phyloP scores from a whole-genome alignment of 2,329 filamentous ascomycete species.

The Colletotrichum cereale region DNA sequence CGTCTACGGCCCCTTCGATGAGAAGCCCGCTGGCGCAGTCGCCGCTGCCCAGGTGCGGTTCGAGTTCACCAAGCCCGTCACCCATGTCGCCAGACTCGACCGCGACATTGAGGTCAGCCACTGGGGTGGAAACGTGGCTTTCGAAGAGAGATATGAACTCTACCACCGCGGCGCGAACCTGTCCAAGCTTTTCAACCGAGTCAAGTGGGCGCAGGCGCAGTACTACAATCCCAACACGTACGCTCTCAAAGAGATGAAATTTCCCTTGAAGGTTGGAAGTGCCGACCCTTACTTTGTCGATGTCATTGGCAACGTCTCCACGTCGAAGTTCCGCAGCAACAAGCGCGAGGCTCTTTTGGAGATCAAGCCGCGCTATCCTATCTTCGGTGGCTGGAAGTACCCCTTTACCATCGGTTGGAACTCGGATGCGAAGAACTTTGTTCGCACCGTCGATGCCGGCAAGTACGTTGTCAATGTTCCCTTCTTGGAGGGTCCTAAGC shows the following conservation, averaged over 20 bases:
- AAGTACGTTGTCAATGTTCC: slow-evolving; percentile 86
- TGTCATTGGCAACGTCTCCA: slow-evolving; percentile 96
- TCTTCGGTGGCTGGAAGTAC: slow-evolving; percentile 99
- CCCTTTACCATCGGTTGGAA: slow-evolving; percentile 98
- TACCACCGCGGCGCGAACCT: slow-evolving; percentile 88
- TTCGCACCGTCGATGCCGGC: slow-evolving; percentile 74
- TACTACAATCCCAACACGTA: slow-evolving; percentile 83
- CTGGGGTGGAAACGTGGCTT: slow-evolving; percentile 96
- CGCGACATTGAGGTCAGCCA: slow-evolving; percentile 96
- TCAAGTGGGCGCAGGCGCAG: slow-evolving; percentile 78
- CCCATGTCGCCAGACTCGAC: slow-evolving; percentile 82
- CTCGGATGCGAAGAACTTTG: slow-evolving; percentile 80
- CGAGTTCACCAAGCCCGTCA: slow-evolving; percentile 94
- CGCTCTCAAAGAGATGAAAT: slow-evolving; percentile 84
- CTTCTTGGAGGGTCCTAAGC: slow-evolving; percentile 92
- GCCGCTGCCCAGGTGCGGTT: slow-evolving; percentile 86
- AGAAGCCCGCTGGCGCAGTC: slow-evolving; percentile 81
- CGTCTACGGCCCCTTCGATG: slow-evolving; percentile 90
- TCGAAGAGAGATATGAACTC: slow-evolving; percentile 93
- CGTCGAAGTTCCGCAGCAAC: slow-evolving; percentile 85
- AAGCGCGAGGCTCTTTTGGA: slow-evolving; percentile 86
- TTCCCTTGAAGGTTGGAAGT: slow-evolving; percentile 84
- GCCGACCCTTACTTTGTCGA: slow-evolving; percentile 94
- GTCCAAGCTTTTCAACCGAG: slow-evolving; percentile 78
- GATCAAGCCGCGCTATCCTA: slow-evolving; percentile 92